A percentile compares a stretch with the other conserved stretches of the same genome.
Evolutionary conservation across 73 alveolate genomes (phyloP).

Genomic region (Tetrahymena elliotti): DNA sequence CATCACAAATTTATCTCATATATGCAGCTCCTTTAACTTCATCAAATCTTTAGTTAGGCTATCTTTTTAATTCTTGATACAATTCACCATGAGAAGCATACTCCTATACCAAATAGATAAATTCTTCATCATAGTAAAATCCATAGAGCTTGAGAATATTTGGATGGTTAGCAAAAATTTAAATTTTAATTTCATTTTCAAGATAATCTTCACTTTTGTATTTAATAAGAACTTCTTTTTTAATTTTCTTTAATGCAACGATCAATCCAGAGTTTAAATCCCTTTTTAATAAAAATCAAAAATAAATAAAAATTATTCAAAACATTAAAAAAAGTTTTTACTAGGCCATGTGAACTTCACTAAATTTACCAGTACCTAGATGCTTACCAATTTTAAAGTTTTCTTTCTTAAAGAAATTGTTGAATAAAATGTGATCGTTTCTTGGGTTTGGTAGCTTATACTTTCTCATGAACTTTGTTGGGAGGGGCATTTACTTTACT

Average conservation of each 20-base stretch:
- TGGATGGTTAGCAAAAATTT: conserved; percentile 75
- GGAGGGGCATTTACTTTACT: background rate
- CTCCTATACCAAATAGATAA: conserved; percentile 78
- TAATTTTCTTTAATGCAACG: conserved; percentile 27
- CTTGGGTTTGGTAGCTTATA: background rate
- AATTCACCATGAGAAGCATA: conserved; percentile 94
- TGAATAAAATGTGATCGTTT: background rate
- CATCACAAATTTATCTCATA: conserved; percentile 74
- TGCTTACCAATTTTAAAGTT: conserved; percentile 35
- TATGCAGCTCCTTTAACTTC: conserved; percentile 67
- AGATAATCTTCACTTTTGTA: conserved; percentile 25
- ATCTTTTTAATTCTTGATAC: conserved; percentile 54
- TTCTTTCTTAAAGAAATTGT: background rate
- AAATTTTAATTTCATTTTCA: conserved; percentile 80
- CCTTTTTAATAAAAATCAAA: background rate
- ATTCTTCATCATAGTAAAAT: conserved; percentile 90
- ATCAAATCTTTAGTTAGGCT: conserved; percentile 43
- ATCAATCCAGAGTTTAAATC: conserved; percentile 4
- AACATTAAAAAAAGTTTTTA: background rate
- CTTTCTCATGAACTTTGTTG: background rate
- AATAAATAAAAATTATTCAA: background rate
- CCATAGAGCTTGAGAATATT: conserved; percentile 83
- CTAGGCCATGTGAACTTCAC: conserved; percentile 39
- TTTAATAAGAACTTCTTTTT: conserved; percentile 16
- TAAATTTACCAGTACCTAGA: conserved; percentile 44